Evolutionary conservation across 2,329 filamentous ascomycete genomes (phyloP).

Genomic region (Aspergillus brasiliensis): DNA sequence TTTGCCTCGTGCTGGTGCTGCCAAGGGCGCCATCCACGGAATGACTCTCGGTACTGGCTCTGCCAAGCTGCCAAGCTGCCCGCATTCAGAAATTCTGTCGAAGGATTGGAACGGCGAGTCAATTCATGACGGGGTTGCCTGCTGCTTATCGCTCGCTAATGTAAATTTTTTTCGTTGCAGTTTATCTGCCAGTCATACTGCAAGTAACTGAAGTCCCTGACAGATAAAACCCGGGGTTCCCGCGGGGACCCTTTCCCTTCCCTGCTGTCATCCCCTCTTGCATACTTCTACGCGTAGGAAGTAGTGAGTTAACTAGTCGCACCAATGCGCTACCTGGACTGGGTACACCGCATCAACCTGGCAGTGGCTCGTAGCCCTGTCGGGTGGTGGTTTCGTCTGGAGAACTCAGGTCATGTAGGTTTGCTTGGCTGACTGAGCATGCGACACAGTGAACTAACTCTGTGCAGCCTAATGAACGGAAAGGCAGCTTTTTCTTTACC

Average conservation of each 20-base stretch:
- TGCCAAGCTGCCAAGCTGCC: conserved; percentile 8
- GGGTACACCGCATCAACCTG: conserved; percentile 31
- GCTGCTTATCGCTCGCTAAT: no score
- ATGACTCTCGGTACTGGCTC: not conserved
- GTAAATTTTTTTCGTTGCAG: not conserved
- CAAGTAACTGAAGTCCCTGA: not conserved
- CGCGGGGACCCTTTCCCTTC: not conserved
- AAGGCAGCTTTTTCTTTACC: conserved; percentile 76
- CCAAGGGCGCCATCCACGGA: conserved; percentile 8
- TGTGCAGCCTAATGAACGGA: conserved; percentile 66
- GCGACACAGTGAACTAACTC: conserved; percentile 8
- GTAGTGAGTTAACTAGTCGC: no score
- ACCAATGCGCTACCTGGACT: conserved; percentile 22
- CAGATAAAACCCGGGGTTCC: conserved; percentile 2
- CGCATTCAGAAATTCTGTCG: not conserved
- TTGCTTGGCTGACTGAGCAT: not conserved
- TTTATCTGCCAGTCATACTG: not conserved
- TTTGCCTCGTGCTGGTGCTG: conserved; percentile 1
- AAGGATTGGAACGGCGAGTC: not conserved
- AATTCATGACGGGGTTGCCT: not conserved
- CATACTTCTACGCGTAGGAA: not conserved
- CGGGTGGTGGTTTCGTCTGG: conserved; percentile 75
- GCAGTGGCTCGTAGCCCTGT: conserved; percentile 65
- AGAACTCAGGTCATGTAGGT: conserved; percentile 79
- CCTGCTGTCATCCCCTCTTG: not conserved